Conservation (phyloP, 2,329 filamentous ascomycete species). For the Nemania sp. region DNA sequence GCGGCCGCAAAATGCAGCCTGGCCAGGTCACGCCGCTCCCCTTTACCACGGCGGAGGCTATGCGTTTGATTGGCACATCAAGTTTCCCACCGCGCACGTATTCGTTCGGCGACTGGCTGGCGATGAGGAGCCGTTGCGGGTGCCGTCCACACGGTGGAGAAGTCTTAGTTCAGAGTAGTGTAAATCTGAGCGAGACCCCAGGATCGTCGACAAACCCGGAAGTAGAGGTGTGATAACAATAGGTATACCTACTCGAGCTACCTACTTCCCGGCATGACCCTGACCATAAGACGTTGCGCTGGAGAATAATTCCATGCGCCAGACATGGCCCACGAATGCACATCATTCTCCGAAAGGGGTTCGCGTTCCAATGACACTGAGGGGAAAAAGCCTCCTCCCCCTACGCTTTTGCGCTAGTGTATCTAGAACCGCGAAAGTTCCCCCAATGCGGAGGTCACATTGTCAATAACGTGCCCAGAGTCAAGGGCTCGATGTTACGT, state of each 20-base stretch:
- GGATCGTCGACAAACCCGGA: not conserved
- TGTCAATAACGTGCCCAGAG: conserved; percentile 25
- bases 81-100: conserved; percentile 15
- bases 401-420: conserved; percentile 22
- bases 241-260: too few species aligned
- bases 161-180: conserved; percentile 6
- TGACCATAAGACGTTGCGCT: conserved; percentile 15
- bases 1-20: conserved; percentile 26
- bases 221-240: too few species aligned
- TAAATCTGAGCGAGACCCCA: not conserved
- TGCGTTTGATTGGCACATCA: conserved; percentile 36
- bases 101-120: conserved; percentile 18
- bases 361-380: conserved; percentile 25
- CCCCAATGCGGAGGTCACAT: conserved; percentile 39
- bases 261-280: not conserved
- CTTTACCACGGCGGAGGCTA: conserved; percentile 26
- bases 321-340: conserved; percentile 21
- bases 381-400: conserved; percentile 25
- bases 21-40: conserved; percentile 34
- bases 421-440: conserved; percentile 28
- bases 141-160: conserved; percentile 8
- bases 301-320: conserved; percentile 21
- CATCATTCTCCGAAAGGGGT: conserved; percentile 26
- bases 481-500: conserved; percentile 16
- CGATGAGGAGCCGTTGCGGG: conserved; percentile 10